Percentiles rank a stretch among this genome's conserved stretches.
These are phyloP conservation scores for Ascochyta fabae DNA, from an alignment of 2,329 filamentous ascomycete genomes.

Conservation along the genomic window DNA sequence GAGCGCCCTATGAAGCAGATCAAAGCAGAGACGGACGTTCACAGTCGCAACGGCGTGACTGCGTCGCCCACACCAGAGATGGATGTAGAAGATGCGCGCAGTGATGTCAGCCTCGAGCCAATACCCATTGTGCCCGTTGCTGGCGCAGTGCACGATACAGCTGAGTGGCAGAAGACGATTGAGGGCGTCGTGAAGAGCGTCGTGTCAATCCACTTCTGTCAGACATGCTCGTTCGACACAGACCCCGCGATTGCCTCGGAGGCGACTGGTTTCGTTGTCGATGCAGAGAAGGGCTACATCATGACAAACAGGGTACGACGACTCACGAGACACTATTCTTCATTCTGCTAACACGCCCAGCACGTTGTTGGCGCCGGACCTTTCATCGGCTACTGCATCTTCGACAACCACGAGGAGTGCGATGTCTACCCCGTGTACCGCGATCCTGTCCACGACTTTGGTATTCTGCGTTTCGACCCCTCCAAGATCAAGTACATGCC, in stretches of 20 bases:
- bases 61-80: conserved; percentile 33
- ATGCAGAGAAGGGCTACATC: conserved; percentile 82
- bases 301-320: conserved; percentile 55
- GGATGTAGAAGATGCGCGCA: conserved; percentile 42
- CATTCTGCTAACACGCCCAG: conserved; percentile 47
- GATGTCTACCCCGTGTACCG: conserved; percentile 97
- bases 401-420: conserved; percentile 97
- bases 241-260: conserved; percentile 92
- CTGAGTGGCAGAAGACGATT: conserved; percentile 95
- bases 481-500: conserved; percentile 98
- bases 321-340: too few species aligned
- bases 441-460: conserved; percentile 98
- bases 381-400: conserved; percentile 98
- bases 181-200: conserved; percentile 93
- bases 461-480: conserved; percentile 94
- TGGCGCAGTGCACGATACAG: conserved; percentile 65
- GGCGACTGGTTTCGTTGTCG: conserved; percentile 96
- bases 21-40: conserved; percentile 54
- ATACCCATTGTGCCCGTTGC: conserved; percentile 25
- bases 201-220: conserved; percentile 98
- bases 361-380: conserved; percentile 95
- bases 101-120: conserved; percentile 53
- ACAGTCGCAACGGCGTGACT: conserved; percentile 46
- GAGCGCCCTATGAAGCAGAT: conserved; percentile 64
- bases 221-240: conserved; percentile 98